A percentile compares a stretch with the other conserved stretches of the same genome.
phyloP scores from a whole-genome alignment of 148 eudicot species.

The Spergularia marina region DNA sequence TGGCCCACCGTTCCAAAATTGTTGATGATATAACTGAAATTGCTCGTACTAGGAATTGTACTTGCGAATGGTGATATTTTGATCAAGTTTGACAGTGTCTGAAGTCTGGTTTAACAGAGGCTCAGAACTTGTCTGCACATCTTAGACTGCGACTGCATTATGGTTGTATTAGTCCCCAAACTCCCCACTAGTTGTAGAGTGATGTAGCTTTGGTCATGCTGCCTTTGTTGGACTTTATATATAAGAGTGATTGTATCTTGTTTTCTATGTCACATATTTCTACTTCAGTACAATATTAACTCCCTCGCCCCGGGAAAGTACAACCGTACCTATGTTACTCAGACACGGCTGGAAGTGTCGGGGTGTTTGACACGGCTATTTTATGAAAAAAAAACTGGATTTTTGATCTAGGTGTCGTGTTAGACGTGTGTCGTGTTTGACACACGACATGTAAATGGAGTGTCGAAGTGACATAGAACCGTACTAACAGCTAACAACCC shows the following conservation, averaged over 20 bases:
- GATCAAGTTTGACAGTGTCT: conserved; percentile 10
- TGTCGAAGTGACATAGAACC: no score
- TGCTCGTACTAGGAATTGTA: background rate
- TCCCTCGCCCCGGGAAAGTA: no score
- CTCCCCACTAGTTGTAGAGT: conserved; percentile 10
- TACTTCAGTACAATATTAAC: no score
- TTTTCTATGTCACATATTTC: background rate
- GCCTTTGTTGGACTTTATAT: background rate
- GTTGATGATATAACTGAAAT: conserved; percentile 15
- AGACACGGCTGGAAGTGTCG: no score
- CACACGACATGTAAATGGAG: no score
- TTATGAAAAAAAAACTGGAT: no score
- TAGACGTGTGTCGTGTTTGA: no score
- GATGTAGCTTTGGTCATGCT: conserved; percentile 19
- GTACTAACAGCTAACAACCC: no score
- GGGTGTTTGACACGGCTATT: no score
- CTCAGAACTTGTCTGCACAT: conserved; percentile 8
- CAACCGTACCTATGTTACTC: no score
- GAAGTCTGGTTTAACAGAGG: conserved; percentile 14
- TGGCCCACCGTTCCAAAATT: conserved; percentile 5
- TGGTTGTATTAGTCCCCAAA: no score
- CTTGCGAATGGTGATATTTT: conserved; percentile 10
- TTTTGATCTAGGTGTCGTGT: no score
- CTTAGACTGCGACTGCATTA: background rate
- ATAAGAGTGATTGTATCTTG: background rate